phyloP scores from a whole-genome alignment of 177 flowering plant species.

The Vitis hybrid region DNA sequence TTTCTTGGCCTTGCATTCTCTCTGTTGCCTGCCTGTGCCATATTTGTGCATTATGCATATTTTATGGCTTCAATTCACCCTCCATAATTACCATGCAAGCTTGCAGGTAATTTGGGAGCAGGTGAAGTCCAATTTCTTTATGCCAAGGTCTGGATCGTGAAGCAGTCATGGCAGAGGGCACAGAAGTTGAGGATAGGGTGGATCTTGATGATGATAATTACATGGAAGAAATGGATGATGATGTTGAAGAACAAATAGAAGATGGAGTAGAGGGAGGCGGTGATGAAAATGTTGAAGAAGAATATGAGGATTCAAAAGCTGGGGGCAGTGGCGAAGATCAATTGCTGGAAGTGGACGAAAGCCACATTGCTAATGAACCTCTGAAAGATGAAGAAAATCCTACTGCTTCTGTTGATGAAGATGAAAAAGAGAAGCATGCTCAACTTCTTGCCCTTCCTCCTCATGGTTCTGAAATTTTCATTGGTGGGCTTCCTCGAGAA shows the following conservation, averaged over 20 bases:
- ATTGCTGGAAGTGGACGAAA: slow-evolving; percentile 37
- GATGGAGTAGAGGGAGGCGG: slow-evolving; percentile 39
- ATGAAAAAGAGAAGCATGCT: slow-evolving; percentile 59
- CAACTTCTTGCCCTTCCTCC: slow-evolving; percentile 94
- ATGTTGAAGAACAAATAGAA: slow-evolving; percentile 64
- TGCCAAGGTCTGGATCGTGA: slow-evolving; percentile 18
- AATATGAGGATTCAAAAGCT: slow-evolving; percentile 32
- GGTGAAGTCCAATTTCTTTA: slow-evolving; percentile 12
- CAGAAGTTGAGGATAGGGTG: slow-evolving; percentile 77
- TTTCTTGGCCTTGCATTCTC: too few species aligned
- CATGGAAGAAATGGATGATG: slow-evolving; percentile 76
- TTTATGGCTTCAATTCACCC: neutral
- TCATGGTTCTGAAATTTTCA: slow-evolving; percentile 89
- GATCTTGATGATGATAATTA: slow-evolving; percentile 89
- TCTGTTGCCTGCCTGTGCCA: too few species aligned
- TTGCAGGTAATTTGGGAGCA: slow-evolving; percentile 29
- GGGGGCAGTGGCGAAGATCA: slow-evolving; percentile 34
- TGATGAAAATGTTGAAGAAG: slow-evolving; percentile 44
- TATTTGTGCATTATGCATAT: neutral
- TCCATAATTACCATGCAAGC: slow-evolving; percentile 1
- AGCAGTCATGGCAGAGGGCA: slow-evolving; percentile 54
- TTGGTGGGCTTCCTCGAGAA: slow-evolving; percentile 92
- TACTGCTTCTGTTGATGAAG: slow-evolving; percentile 32
- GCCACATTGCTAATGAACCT: slow-evolving; percentile 23
- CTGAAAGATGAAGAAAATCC: slow-evolving; percentile 48